Base-by-base conservation (phyloP, 75 land plant species). In the Chamaecyparis obtusa region DNA sequence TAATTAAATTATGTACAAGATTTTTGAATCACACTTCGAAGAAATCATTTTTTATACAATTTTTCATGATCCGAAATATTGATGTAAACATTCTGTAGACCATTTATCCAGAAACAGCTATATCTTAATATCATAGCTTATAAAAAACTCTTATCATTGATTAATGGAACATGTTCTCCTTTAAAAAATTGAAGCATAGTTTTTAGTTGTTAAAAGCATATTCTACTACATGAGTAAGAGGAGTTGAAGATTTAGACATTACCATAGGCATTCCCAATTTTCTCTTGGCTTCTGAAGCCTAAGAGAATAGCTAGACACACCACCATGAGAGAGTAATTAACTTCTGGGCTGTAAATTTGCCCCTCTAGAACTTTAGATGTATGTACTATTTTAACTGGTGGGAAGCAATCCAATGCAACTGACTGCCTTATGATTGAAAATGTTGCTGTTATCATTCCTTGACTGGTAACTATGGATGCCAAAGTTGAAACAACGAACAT, bases 391-490 rank as follows among this genome's bases (percentile, higher is more conserved):
- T 82, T 94, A 27, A 93, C 93, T 11, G 91, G 88, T 15, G 94
- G 95, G 84, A 94, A 94, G 85, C 92, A 91, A 56, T 89, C 90
- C 24, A 93, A 84, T 21, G 94, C 90, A 71, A 94, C 87, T n/a
- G 94, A 93, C 81, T 96, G 98, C 88, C 92, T 95, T 33, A 94
- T 90, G 3, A 95, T 90, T 49, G 96, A 95, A 79, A 96, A 96
- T 69, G 92, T 92, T 51, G 96, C 96, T 43, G 98, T 91, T 69
- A 96, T 96, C 64, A 94, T 60, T 3, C 92, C 93, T 84, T 95
- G 98, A 85, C 96, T 96, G 49, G 96, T 96, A 80, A 95, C 94
- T 71, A 91, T 92, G 35, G 98, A 93, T 48, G 98, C 95, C 69
- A 89, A 85, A 33, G 95, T 94, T 32, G 98, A 87, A 27, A 96